Percentiles rank a stretch among this genome's conserved stretches.
Evolutionary conservation across 106 monocot species (phyloP).

Genomic region (Amphibolis antarctica): DNA sequence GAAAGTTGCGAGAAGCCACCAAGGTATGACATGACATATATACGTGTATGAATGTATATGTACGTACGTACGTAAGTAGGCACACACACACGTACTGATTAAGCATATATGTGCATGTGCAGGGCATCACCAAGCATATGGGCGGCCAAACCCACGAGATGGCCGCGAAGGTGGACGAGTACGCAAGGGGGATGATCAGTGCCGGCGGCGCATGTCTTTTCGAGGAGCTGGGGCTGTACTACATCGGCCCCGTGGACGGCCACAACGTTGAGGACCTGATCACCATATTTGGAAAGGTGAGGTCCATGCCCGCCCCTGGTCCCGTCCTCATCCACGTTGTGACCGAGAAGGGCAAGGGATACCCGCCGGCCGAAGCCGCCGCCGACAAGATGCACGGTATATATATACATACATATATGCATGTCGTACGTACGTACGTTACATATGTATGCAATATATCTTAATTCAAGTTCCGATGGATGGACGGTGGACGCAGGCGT

Average conservation of each 20-base stretch:
- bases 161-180: constrained; percentile 79
- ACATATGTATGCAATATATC: no score
- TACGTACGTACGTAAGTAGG: no score
- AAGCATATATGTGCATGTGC: no score
- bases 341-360: constrained; percentile 83
- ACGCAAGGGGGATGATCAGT: constrained; percentile 75
- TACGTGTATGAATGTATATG: no score
- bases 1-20: constrained; percentile 62
- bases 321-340: constrained; percentile 83
- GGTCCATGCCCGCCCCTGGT: constrained; percentile 57
- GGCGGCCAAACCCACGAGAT: constrained; percentile 61
- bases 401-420: background rate
- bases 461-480: background rate
- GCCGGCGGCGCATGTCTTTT: constrained; percentile 63
- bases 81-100: no score
- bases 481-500: constrained; percentile 27
- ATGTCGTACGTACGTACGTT: no score
- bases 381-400: constrained; percentile 71
- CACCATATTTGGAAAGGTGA: constrained; percentile 63
- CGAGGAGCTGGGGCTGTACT: constrained; percentile 84
- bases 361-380: constrained; percentile 71
- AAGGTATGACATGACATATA: constrained; percentile 85
- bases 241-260: constrained; percentile 78
- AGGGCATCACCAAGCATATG: constrained; percentile 67
- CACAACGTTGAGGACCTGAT: constrained; percentile 63